Base-by-base conservation (phyloP, 2,329 filamentous ascomycete species). In the Monosporascus sp. region DNA sequence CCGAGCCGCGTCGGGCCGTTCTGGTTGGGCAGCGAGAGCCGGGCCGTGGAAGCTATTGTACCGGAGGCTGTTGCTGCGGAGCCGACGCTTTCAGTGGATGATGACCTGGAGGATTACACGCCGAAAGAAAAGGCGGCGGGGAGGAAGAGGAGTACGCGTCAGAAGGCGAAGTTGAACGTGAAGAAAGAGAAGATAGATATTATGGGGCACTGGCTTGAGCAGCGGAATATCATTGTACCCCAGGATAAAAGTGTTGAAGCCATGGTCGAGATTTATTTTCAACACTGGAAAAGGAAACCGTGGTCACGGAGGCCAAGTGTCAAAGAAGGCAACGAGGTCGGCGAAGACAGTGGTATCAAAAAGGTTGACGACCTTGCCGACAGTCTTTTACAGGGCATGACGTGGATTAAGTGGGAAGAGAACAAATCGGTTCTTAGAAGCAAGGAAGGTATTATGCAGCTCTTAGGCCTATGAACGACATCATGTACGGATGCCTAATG, bases 361-460 rank as follows among this genome's bases (percentile, higher is more conserved):
- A 94, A 94, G 69, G 69, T 93, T 51, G 90, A 95, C 69, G 90
- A 95, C 72, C 71, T 95, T 49, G 87, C 90, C 0, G 90, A 95
- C 72, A 88, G 86, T 66, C 72, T 94, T 26, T 67, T 94, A 51
- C 90, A 95, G 68, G 90, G 85, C 2, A 76, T 90, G 54, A 85
- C 88, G 3, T 93, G 88, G 48, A 69, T 90, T 38, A 78, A 84
- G 56, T 95, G 90, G 90, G 83, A 91, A 64, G 72, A 77, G 60
- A 88, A 88, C 60, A 73, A 71, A 57, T 65, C 64, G 26, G 59
- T 58, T 14, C 61, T 75, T 1, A 52, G 67, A 3, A 56, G 60
- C 14, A 50, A 67, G 31, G 69, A 71, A 14, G 66, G 55, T 4
- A 43, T 61, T 8, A 49, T 52, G 26, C 19, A 54, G 46, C 59